Percentiles rank a stretch among this genome's conserved stretches.
Conservation (phyloP, 2,329 filamentous ascomycete species). For the Fusarium sp. region DNA sequence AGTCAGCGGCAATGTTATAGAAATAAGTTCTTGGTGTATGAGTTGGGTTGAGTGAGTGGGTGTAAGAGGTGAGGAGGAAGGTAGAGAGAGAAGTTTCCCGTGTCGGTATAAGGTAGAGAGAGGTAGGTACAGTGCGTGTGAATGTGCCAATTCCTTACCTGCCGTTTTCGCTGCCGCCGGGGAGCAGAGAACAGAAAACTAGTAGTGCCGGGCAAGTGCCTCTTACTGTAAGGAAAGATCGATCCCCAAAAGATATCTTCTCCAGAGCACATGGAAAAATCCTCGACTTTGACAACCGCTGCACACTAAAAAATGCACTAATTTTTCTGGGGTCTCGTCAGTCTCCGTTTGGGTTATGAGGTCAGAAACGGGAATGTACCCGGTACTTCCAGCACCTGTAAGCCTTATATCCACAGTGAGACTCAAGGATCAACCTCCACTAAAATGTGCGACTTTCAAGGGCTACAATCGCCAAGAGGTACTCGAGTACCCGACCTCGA, state of each 20-base stretch:
- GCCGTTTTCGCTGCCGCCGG: neutral
- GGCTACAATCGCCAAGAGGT: conserved; percentile 21
- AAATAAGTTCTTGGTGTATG: conserved; percentile 13
- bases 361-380: conserved; percentile 13
- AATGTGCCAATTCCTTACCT: neutral
- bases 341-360: conserved; percentile 15
- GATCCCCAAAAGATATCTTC: conserved; percentile 16
- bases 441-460: neutral
- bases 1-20: neutral
- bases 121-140: neutral
- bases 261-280: conserved; percentile 22
- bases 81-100: conserved; percentile 1
- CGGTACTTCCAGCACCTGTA: conserved; percentile 7
- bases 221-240: conserved; percentile 11
- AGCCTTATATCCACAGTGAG: neutral
- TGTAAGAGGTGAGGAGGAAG: conserved; percentile 15
- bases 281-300: conserved; percentile 15
- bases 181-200: neutral
- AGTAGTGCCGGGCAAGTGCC: conserved; percentile 7
- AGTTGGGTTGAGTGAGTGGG: neutral
- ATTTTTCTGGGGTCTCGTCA: neutral
- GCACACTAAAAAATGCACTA: conserved; percentile 10
- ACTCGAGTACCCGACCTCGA: conserved; percentile 19
- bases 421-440: conserved; percentile 14
- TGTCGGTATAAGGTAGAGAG: neutral